Percentiles rank a stretch among this genome's conserved stretches.
These are phyloP conservation scores for Primulina huaijiensis DNA, from an alignment of 257 asterid species.

Conservation along the genomic window DNA sequence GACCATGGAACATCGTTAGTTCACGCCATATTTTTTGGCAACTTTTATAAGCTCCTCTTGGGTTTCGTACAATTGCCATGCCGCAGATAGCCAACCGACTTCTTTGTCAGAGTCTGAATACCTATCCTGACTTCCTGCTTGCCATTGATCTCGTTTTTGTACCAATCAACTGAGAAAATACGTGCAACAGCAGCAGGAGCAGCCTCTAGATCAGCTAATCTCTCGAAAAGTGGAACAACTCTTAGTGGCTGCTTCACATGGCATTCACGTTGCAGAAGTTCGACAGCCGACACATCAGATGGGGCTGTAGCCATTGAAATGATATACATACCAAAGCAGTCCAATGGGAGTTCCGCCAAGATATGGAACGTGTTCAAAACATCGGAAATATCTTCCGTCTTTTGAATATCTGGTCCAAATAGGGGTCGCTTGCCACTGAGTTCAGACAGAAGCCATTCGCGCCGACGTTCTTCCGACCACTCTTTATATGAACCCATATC, in stretches of 20 bases:
- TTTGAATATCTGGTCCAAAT: slow-evolving; percentile 57
- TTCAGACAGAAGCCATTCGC: slow-evolving; percentile 60
- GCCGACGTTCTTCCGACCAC: slow-evolving; percentile 52
- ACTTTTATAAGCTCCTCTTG: slow-evolving; percentile 67
- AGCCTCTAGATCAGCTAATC: slow-evolving; percentile 49
- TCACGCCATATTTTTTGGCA: slow-evolving; percentile 50
- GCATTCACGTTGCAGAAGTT: slow-evolving; percentile 68
- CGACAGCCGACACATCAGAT: slow-evolving; percentile 61
- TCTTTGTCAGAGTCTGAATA: slow-evolving; percentile 76
- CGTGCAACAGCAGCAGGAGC: slow-evolving; percentile 66
- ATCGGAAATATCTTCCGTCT: slow-evolving; percentile 52
- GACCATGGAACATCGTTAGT: slow-evolving; percentile 64
- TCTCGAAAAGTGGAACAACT: slow-evolving; percentile 66
- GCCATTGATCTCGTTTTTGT: slow-evolving; percentile 45
- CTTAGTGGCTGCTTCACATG: slow-evolving; percentile 47
- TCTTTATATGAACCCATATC: slow-evolving; percentile 54
- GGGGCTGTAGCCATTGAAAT: slow-evolving; percentile 73
- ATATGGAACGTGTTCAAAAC: slow-evolving; percentile 52
- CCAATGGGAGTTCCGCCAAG: slow-evolving; percentile 57
- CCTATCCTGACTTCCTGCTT: slow-evolving; percentile 70
- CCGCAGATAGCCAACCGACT: slow-evolving; percentile 61
- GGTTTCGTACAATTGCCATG: slow-evolving; percentile 64
- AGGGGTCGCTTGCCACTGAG: slow-evolving; percentile 59
- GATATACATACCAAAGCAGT: slow-evolving; percentile 66
- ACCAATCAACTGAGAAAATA: slow-evolving; percentile 63